Percentiles rank a stretch among this genome's conserved stretches.
These are phyloP conservation scores for Fraxinus dipetala DNA, from an alignment of 305 asterid species.

Conservation along the genomic window DNA sequence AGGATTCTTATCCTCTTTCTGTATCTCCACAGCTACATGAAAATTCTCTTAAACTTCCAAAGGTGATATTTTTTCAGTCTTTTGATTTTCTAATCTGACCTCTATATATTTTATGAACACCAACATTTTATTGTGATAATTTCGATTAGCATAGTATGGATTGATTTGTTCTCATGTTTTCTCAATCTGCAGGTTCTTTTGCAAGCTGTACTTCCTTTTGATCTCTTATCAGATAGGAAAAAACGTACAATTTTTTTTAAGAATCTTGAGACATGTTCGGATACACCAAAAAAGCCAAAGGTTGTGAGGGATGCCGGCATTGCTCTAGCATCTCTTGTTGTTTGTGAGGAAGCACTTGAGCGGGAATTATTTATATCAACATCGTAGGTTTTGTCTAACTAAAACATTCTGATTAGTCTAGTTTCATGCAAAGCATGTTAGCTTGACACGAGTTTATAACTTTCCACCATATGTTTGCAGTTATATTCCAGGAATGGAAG, in stretches of 20 bases:
- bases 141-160: neutral
- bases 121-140: slow-evolving; percentile 16
- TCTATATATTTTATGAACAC: neutral
- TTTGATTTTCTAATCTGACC: slow-evolving; percentile 11
- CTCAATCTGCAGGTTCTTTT: slow-evolving; percentile 66
- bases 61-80: slow-evolving; percentile 2
- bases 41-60: neutral
- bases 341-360: slow-evolving; percentile 94
- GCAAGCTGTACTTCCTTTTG: slow-evolving; percentile 96
- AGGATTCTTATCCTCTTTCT: slow-evolving; percentile 8
- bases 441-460: slow-evolving; percentile 5
- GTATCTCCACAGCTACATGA: slow-evolving; percentile 18
- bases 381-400: slow-evolving; percentile 57
- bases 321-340: slow-evolving; percentile 83
- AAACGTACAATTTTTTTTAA: slow-evolving; percentile 61
- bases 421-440: slow-evolving; percentile 7
- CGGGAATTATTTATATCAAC: slow-evolving; percentile 82
- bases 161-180: slow-evolving; percentile 7
- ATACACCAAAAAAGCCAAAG: slow-evolving; percentile 51
- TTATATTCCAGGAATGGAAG: slow-evolving; percentile 97
- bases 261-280: slow-evolving; percentile 50
- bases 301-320: slow-evolving; percentile 85
- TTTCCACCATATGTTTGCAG: slow-evolving; percentile 44
- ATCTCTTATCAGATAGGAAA: slow-evolving; percentile 68
- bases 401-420: slow-evolving; percentile 13